Evolutionary conservation across 441 rosid genomes (phyloP).

Genomic region (Syzygium malaccense): DNA sequence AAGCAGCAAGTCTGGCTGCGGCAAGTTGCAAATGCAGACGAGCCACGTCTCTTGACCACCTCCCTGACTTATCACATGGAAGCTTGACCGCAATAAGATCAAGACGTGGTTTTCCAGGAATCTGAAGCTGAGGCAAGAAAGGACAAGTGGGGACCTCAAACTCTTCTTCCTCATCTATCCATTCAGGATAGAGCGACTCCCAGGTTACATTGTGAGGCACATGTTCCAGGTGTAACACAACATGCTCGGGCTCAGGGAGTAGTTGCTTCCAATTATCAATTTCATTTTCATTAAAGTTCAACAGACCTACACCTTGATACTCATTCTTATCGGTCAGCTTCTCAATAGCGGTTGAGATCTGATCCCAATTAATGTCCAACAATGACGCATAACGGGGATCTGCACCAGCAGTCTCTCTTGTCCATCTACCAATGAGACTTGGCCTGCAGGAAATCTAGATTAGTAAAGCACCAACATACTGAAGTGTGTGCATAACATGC

Average conservation of each 20-base stretch:
- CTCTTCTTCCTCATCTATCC: slow-evolving; percentile 92
- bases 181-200: slow-evolving; percentile 80
- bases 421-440: slow-evolving; percentile 45
- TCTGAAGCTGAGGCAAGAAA: slow-evolving; percentile 50
- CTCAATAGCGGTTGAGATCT: slow-evolving; percentile 40
- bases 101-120: slow-evolving; percentile 64
- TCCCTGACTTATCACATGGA: slow-evolving; percentile 53
- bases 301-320: slow-evolving; percentile 64
- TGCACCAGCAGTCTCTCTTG: slow-evolving; percentile 18
- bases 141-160: slow-evolving; percentile 79
- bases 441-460: slow-evolving; percentile 21
- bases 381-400: slow-evolving; percentile 53
- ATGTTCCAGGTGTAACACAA: slow-evolving; percentile 40
- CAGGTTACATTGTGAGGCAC: slow-evolving; percentile 41
- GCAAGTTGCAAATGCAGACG: slow-evolving; percentile 79
- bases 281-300: slow-evolving; percentile 63
- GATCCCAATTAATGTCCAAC: slow-evolving; percentile 53
- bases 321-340: slow-evolving; percentile 32
- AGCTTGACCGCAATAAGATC: slow-evolving; percentile 75
- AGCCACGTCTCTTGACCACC: slow-evolving; percentile 81
- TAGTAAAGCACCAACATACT: neutral
- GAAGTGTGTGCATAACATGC: neutral
- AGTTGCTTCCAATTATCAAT: slow-evolving; percentile 47
- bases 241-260: slow-evolving; percentile 50
- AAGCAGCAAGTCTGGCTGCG: slow-evolving; percentile 69